Percentiles rank a stretch among this genome's conserved stretches.
Evolutionary conservation across 805 yeast genomes (phyloP).

Genomic region (Hagleromyces aurorensis): DNA sequence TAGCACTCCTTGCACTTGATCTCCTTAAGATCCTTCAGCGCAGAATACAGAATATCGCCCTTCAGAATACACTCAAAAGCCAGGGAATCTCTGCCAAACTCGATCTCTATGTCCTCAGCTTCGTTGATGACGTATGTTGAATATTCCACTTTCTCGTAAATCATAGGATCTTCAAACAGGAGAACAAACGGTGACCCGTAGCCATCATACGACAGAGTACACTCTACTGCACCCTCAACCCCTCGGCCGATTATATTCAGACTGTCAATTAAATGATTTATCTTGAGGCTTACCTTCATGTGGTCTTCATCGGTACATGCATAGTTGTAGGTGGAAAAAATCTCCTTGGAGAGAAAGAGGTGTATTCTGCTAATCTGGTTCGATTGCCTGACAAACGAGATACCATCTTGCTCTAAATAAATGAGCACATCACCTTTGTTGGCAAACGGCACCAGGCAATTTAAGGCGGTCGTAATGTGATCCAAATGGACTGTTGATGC

Average conservation of each 20-base stretch:
- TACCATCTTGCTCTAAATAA: slow-evolving; percentile 42
- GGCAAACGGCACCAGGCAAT: slow-evolving; percentile 36
- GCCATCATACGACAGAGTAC: slow-evolving; percentile 43
- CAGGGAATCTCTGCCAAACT: slow-evolving; percentile 37
- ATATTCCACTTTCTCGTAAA: slow-evolving; percentile 51
- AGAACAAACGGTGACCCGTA: slow-evolving; percentile 47
- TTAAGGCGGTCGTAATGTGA: slow-evolving; percentile 40
- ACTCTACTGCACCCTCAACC: slow-evolving; percentile 33
- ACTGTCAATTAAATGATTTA: slow-evolving; percentile 43
- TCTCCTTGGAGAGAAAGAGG: slow-evolving; percentile 28
- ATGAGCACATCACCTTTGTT: slow-evolving; percentile 33
- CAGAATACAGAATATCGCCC: slow-evolving; percentile 45
- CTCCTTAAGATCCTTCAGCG: slow-evolving; percentile 49
- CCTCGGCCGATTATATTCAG: slow-evolving; percentile 37
- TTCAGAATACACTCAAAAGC: slow-evolving; percentile 45
- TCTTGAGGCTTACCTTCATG: slow-evolving; percentile 36
- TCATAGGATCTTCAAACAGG: slow-evolving; percentile 45
- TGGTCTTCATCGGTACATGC: slow-evolving; percentile 15
- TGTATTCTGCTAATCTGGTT: slow-evolving; percentile 34
- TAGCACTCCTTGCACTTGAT: slow-evolving; percentile 44
- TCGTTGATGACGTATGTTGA: slow-evolving; percentile 37
- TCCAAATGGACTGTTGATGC: slow-evolving; percentile 41
- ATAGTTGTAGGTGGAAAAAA: slow-evolving; percentile 26
- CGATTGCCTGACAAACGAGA: slow-evolving; percentile 43
- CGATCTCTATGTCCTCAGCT: slow-evolving; percentile 32